phyloP scores from a whole-genome alignment of 225 moss, liverwort and hornwort species.

The Pseudisothecium myosuroides region DNA sequence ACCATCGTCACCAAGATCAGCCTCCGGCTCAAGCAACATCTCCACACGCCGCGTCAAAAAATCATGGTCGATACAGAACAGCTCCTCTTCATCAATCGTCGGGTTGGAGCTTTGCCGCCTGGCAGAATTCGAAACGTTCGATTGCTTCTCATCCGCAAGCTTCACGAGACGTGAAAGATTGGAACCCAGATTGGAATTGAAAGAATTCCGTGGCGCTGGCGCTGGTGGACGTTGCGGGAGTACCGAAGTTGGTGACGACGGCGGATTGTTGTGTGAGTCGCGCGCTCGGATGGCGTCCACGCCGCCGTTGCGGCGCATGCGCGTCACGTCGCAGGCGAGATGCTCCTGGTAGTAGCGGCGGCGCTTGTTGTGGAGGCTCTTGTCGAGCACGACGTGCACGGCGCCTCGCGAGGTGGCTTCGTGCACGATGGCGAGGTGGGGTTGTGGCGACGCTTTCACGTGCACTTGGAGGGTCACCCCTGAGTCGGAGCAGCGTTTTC shows the following conservation, averaged over 20 bases:
- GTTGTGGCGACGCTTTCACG: background rate
- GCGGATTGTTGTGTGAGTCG: background rate
- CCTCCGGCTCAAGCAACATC: background rate
- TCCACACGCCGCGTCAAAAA: background rate
- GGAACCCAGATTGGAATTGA: background rate
- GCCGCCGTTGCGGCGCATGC: conserved; percentile 40
- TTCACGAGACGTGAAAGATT: background rate
- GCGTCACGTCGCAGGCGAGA: conserved; percentile 23
- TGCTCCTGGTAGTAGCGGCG: conserved; percentile 30
- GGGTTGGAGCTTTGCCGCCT: background rate
- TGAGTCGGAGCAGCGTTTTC: background rate
- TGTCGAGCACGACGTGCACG: conserved; percentile 36
- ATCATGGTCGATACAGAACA: conserved; percentile 27
- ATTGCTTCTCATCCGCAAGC: background rate
- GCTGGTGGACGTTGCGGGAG: background rate
- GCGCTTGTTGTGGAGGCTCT: conserved; percentile 23
- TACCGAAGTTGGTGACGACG: conserved; percentile 6
- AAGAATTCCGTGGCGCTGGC: background rate
- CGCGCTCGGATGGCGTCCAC: conserved; percentile 13
- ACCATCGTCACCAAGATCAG: background rate
- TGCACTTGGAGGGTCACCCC: conserved; percentile 12
- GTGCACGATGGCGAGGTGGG: conserved; percentile 13
- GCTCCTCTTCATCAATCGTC: conserved; percentile 26
- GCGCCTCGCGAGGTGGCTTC: conserved; percentile 11
- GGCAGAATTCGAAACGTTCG: background rate